Evolutionary conservation across 2,329 filamentous ascomycete genomes (phyloP).

Genomic region (Trichocomaceae sp.): DNA sequence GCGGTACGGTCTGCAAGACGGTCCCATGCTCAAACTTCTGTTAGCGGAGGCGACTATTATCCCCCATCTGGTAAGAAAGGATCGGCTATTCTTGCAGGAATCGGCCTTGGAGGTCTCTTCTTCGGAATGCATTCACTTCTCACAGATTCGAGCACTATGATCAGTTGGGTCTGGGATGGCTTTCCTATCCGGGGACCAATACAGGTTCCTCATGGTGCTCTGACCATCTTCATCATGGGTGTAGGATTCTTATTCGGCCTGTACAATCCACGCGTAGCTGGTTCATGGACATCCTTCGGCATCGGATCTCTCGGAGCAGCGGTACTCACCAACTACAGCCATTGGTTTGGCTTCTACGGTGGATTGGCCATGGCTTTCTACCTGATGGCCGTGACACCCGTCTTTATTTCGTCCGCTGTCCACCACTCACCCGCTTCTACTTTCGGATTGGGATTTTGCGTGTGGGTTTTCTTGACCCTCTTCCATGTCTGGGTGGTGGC

Average conservation of each 20-base stretch:
- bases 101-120: conserved; percentile 75
- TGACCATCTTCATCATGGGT: conserved; percentile 83
- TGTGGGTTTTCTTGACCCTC: conserved; percentile 92
- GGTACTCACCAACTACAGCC: conserved; percentile 65
- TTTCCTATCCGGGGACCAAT: conserved; percentile 85
- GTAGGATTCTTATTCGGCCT: conserved; percentile 70
- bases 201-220: conserved; percentile 80
- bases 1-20: conserved; percentile 68
- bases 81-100: conserved; percentile 63
- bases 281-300: conserved; percentile 73
- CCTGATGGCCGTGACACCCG: conserved; percentile 69
- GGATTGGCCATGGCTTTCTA: conserved; percentile 70
- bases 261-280: conserved; percentile 61
- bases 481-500: conserved; percentile 98
- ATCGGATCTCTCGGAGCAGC: conserved; percentile 73
- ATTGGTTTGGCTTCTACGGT: conserved; percentile 89
- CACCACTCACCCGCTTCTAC: conserved; percentile 69
- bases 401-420: conserved; percentile 68
- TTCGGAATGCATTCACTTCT: conserved; percentile 89
- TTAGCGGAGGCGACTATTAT: conserved; percentile 44
- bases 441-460: conserved; percentile 80
- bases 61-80: conserved; percentile 53
- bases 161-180: conserved; percentile 95
- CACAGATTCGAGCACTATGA: conserved; percentile 98
- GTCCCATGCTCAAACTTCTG: conserved; percentile 35